These are phyloP conservation scores for Xylaria multiplex DNA, from an alignment of 2,329 filamentous ascomycete species.

Conservation along the genomic window DNA sequence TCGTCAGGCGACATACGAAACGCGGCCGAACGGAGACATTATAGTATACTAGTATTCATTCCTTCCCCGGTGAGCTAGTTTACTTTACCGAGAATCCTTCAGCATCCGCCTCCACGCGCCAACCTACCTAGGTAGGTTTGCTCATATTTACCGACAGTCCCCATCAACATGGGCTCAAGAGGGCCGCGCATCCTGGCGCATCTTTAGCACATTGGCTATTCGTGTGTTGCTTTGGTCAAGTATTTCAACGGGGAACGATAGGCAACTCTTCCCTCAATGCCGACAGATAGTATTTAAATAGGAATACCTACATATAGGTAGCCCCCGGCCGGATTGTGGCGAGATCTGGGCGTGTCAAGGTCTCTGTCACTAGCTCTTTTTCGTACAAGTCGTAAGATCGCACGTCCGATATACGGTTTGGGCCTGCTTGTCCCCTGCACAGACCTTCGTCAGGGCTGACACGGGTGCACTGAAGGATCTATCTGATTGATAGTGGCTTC, in stretches of 20 bases:
- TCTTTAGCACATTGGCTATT: not conserved
- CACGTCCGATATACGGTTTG: no score
- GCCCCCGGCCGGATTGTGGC: not conserved
- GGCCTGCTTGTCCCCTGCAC: not conserved
- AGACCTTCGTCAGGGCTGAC: not conserved
- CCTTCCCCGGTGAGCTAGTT: no score
- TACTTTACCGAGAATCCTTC: no score
- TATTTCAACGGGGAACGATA: not conserved
- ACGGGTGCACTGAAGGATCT: not conserved
- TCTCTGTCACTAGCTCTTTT: not conserved
- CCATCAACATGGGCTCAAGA: not conserved
- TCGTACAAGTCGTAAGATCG: constrained; percentile 3
- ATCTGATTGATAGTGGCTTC: no score
- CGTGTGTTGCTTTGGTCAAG: not conserved
- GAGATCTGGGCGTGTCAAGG: not conserved
- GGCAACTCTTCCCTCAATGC: not conserved
- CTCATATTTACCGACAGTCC: no score
- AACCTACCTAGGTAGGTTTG: no score
- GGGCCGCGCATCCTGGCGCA: not conserved
- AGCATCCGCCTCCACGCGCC: no score
- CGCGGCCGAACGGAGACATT: no score
- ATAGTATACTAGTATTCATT: no score
- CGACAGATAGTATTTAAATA: not conserved
- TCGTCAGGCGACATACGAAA: no score
- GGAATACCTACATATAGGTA: not conserved